Evolutionary conservation across 1,284 basidiomycete genomes (phyloP).

Genomic region (Serendipita sp.): DNA sequence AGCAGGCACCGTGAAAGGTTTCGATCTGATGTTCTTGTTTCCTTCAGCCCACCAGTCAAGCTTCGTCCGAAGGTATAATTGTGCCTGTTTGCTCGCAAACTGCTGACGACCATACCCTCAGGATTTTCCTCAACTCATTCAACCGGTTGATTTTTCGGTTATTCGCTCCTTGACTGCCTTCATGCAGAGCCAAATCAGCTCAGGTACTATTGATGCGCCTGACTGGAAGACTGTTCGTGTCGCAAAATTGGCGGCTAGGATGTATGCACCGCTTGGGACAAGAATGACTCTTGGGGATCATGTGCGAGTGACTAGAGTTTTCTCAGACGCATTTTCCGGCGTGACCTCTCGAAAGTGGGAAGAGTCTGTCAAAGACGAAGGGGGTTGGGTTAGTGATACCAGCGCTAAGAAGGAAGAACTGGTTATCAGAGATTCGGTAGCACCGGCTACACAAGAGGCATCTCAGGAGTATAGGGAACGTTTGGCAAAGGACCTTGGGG

Average conservation of each 20-base stretch:
- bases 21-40: constrained; percentile 71
- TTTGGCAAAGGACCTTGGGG: constrained; percentile 49
- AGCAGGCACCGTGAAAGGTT: constrained; percentile 55
- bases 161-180: constrained; percentile 48
- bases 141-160: constrained; percentile 43
- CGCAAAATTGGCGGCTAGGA: constrained; percentile 58
- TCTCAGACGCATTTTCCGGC: constrained; percentile 53
- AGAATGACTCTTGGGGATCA: constrained; percentile 67
- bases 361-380: constrained; percentile 17
- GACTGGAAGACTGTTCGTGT: constrained; percentile 64
- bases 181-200: constrained; percentile 54
- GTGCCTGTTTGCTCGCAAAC: not conserved
- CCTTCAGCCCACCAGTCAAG: constrained; percentile 59
- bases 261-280: constrained; percentile 75
- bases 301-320: constrained; percentile 56
- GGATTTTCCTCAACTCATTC: constrained; percentile 57
- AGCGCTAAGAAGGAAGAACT: constrained; percentile 1
- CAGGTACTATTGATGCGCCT: constrained; percentile 66
- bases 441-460: constrained; percentile 12
- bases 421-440: constrained; percentile 6
- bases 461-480: constrained; percentile 23
- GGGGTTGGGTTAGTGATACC: not conserved
- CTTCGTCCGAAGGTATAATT: constrained; percentile 44
- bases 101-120: constrained; percentile 18
- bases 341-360: constrained; percentile 29